Percentiles rank a stretch among this genome's conserved stretches.
phyloP scores from a whole-genome alignment of 1,139 yeast species.

The Geotrichum bryndzae region DNA sequence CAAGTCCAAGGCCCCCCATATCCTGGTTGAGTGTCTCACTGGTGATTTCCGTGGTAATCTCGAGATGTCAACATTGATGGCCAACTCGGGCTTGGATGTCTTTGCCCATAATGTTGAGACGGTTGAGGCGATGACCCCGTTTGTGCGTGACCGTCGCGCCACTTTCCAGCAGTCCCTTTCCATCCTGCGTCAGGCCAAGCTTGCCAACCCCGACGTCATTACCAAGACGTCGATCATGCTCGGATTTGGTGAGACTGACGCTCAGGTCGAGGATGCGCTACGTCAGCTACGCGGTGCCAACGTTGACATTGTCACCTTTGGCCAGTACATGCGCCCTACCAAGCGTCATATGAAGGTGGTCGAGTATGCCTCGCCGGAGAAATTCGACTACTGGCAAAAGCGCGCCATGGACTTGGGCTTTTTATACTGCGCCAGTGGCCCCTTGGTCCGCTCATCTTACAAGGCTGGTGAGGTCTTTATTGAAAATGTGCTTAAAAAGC shows the following conservation, averaged over 20 bases:
- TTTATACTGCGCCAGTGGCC: conserved; percentile 94
- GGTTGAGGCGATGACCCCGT: conserved; percentile 91
- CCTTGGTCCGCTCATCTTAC: conserved; percentile 90
- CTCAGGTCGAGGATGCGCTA: conserved; percentile 70
- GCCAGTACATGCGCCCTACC: conserved; percentile 99
- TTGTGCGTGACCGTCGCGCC: conserved; percentile 93
- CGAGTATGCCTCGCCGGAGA: conserved; percentile 90
- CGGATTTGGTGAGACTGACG: conserved; percentile 95
- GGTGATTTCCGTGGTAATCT: conserved; percentile 95
- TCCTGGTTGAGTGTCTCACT: conserved; percentile 84
- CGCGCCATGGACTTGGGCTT: conserved; percentile 87
- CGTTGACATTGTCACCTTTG: conserved; percentile 96
- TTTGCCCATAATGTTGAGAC: conserved; percentile 97
- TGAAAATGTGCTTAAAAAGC: conserved; percentile 83
- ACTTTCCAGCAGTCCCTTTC: conserved; percentile 82
- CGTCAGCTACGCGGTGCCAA: conserved; percentile 64
- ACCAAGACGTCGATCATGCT: conserved; percentile 96
- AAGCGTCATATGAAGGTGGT: conserved; percentile 98
- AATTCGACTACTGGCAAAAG: conserved; percentile 89
- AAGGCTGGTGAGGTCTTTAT: conserved; percentile 98
- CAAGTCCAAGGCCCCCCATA: conserved; percentile 83
- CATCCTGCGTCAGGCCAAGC: conserved; percentile 75
- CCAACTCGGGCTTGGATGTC: conserved; percentile 84
- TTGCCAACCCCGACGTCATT: conserved; percentile 63
- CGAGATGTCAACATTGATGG: conserved; percentile 72